Evolutionary conservation across 371 early-diverging fungal genomes (phyloP).

Genomic region (Syncephalis plumigaleata): DNA sequence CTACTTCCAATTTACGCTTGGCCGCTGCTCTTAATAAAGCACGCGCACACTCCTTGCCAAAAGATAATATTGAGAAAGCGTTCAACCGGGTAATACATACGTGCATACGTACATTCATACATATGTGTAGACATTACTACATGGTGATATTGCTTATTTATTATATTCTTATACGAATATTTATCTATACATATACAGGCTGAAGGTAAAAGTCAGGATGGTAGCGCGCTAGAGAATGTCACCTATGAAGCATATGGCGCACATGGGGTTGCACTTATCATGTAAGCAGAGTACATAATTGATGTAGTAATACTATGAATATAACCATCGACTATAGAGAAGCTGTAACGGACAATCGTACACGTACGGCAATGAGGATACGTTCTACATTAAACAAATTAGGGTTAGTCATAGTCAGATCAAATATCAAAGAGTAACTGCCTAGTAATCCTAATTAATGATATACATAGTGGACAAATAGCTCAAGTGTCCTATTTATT

Average conservation of each 20-base stretch:
- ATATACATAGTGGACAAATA: conserved; percentile 24
- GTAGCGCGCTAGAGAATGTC: conserved; percentile 23
- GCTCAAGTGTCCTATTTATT: conserved; percentile 37
- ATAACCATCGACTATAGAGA: conserved; percentile 14
- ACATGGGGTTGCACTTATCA: conserved; percentile 38
- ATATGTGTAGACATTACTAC: too few relatives aligned
- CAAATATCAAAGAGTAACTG: neutral
- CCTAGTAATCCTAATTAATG: neutral
- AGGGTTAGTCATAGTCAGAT: conserved; percentile 16
- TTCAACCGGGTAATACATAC: conserved; percentile 43
- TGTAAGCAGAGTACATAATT: conserved; percentile 22
- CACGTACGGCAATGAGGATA: conserved; percentile 46
- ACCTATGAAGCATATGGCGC: conserved; percentile 50
- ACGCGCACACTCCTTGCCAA: conserved; percentile 41
- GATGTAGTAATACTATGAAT: neutral
- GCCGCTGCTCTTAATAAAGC: conserved; percentile 41
- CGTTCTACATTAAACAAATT: conserved; percentile 32
- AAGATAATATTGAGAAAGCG: conserved; percentile 49
- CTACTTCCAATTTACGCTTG: conserved; percentile 22
- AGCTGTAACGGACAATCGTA: conserved; percentile 38
- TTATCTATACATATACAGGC: conserved; percentile 1
- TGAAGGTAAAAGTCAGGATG: conserved; percentile 9
- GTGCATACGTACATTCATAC: too few relatives aligned
- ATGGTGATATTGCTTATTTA: too few relatives aligned
- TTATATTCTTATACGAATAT: too few relatives aligned